Evolutionary conservation across 2,329 filamentous ascomycete species (phyloP), one percentile per base, ranked within the genome.

Genomic region (Chaetomiaceae sp.): DNA sequence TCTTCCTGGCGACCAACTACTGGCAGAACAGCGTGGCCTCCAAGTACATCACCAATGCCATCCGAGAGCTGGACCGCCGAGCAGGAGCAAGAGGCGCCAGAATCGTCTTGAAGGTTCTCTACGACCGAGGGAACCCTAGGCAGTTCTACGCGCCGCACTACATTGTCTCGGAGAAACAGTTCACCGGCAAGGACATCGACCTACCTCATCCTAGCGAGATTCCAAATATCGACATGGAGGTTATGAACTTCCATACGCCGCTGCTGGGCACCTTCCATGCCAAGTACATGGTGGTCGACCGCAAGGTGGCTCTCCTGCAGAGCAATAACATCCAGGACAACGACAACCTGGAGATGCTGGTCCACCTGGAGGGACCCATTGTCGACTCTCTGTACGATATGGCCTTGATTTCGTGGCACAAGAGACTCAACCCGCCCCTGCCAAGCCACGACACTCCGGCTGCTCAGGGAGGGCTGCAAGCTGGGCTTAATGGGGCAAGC

Each of bases 301-400:
- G 88, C 6, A 81, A 79, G 57, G 74, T 86, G n/a, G 88, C 80
- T 0, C 72, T 88, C 1, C 66, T 91, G 1, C 85, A 88, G 69
- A 91, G 87, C 71, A 90, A 90, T 66, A 92, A 91, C 63, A 87
- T 91, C 46, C 77, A 83, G 67, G 83, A 89, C 59, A 91, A 90
- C 49, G 85, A 88, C 61, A 92, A 92, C 59, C 56, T 91, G 51
- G 88, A 92, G 68, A 91, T 92, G 88, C 84, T 89, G 79, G 76
- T 81, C 3, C 87, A 89, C 51, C 66, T 90, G 0, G 87, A 91
- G 69, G 88, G 88, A 0, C 81, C 86, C 0, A 87, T 91, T 53
- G 87, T 91, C 0, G 85, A 91, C 61, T 82, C 82, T 1, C 69
- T 91, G 22, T 91, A 89, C 64, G 88, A 92, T 58, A 84, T 84